Conservation (phyloP, 768 basidiomycete genomes). For the Calocera cornea region DNA sequence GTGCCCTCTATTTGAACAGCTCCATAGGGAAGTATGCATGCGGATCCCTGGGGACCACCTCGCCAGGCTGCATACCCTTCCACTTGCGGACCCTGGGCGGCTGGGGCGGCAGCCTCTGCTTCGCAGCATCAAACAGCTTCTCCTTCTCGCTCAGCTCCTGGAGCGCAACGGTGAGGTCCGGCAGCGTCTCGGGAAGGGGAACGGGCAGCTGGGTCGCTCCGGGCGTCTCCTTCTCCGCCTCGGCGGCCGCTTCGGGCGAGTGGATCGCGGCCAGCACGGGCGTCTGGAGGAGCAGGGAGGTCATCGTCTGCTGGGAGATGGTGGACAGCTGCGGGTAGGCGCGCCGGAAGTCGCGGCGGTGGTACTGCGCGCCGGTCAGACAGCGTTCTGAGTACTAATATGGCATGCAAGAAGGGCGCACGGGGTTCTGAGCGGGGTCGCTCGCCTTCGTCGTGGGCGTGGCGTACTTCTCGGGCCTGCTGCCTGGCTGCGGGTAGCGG, state of each 20-base stretch:
- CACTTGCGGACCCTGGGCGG: conserved; percentile 62
- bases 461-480: conserved; percentile 70
- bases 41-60: conserved; percentile 65
- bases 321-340: conserved; percentile 86
- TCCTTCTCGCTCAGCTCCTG: conserved; percentile 42
- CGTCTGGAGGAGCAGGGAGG: conserved; percentile 68
- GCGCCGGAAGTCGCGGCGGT: conserved; percentile 88
- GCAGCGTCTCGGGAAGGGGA: conserved; percentile 27
- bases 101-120: conserved; percentile 55
- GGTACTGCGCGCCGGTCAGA: conserved; percentile 37
- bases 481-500: conserved; percentile 79
- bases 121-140: conserved; percentile 38
- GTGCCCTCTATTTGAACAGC: conserved; percentile 20
- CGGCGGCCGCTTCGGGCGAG: conserved; percentile 17
- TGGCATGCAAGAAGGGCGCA: background rate
- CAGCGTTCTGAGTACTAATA: background rate
- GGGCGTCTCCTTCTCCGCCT: conserved; percentile 18
- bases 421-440: conserved; percentile 70
- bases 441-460: conserved; percentile 85
- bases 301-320: conserved; percentile 70
- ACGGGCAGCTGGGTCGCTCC: conserved; percentile 32
- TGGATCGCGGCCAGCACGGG: conserved; percentile 28
- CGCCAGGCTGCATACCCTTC: conserved; percentile 53
- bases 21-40: conserved; percentile 54
- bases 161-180: conserved; percentile 65